A percentile compares a stretch with the other conserved stretches of the same genome.
Conservation (phyloP, 2,329 filamentous ascomycete genomes). For the Myriosclerotinia scirpicola region DNA sequence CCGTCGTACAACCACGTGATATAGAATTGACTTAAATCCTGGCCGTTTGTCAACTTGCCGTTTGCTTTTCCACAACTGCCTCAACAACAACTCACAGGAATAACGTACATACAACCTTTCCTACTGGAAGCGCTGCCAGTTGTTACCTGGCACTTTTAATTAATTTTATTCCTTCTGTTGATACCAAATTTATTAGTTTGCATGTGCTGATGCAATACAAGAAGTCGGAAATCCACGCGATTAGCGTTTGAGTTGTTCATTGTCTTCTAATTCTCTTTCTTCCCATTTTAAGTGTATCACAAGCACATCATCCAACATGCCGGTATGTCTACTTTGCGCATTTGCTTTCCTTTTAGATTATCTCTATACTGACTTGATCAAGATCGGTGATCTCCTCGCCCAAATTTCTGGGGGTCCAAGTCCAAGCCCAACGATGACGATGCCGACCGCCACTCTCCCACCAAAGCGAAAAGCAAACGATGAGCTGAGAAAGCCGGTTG, state of each 20-base stretch:
- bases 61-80: slow-evolving; percentile 14
- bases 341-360: slow-evolving; percentile 21
- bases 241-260: slow-evolving; percentile 28
- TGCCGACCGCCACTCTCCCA: slow-evolving; percentile 37
- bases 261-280: slow-evolving; percentile 14
- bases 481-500: slow-evolving; percentile 45
- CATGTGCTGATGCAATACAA: slow-evolving; percentile 28
- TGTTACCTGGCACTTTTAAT: background rate
- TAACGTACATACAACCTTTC: slow-evolving; percentile 7
- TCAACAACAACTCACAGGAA: slow-evolving; percentile 19
- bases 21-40: slow-evolving; percentile 17
- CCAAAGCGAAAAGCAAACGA: slow-evolving; percentile 60
- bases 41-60: background rate
- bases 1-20: background rate
- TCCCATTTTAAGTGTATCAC: slow-evolving; percentile 14
- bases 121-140: slow-evolving; percentile 4
- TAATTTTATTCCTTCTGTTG: slow-evolving; percentile 7
- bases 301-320: slow-evolving; percentile 31
- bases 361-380: slow-evolving; percentile 31
- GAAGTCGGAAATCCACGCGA: slow-evolving; percentile 28
- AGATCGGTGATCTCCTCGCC: slow-evolving; percentile 60
- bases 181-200: background rate
- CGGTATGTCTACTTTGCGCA: slow-evolving; percentile 30
- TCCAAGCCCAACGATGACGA: slow-evolving; percentile 33
- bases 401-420: slow-evolving; percentile 57